phyloP scores from a whole-genome alignment of 148 eudicot genomes.

The Fallopia convolvulus region DNA sequence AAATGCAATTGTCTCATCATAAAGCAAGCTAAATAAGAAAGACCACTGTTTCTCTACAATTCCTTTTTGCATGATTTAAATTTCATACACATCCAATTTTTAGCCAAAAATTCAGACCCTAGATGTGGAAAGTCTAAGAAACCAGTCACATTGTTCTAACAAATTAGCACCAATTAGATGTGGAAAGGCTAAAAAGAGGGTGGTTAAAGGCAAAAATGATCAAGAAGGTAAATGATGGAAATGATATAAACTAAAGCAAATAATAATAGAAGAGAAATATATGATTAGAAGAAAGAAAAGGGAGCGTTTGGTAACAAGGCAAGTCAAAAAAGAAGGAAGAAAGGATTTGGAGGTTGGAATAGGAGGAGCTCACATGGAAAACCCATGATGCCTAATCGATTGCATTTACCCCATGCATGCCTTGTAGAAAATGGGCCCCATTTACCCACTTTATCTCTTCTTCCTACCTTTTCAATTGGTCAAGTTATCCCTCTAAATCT shows the following conservation, averaged over 20 bases:
- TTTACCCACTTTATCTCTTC: neutral
- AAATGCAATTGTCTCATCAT: neutral
- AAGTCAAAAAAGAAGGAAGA: neutral
- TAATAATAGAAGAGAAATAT: neutral
- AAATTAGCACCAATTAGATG: neutral
- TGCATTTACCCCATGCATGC: constrained; percentile 13
- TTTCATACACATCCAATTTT: no score
- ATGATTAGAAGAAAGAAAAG: neutral
- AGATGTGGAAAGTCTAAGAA: neutral
- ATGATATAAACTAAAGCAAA: neutral
- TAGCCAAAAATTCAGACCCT: no score
- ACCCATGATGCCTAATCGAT: constrained; percentile 23
- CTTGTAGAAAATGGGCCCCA: neutral
- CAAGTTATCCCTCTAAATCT: neutral
- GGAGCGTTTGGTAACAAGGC: constrained; percentile 2
- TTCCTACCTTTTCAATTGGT: neutral
- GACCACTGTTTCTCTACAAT: neutral
- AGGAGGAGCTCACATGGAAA: constrained; percentile 20
- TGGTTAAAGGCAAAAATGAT: neutral
- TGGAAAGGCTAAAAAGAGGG: neutral
- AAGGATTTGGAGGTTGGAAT: constrained; percentile 5
- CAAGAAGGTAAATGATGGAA: constrained; percentile 10
- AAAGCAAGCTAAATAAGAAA: neutral
- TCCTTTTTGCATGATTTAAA: no score
- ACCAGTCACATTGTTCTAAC: neutral